phyloP scores from a whole-genome alignment of 768 basidiomycete species.

The Lactarius indigo region DNA sequence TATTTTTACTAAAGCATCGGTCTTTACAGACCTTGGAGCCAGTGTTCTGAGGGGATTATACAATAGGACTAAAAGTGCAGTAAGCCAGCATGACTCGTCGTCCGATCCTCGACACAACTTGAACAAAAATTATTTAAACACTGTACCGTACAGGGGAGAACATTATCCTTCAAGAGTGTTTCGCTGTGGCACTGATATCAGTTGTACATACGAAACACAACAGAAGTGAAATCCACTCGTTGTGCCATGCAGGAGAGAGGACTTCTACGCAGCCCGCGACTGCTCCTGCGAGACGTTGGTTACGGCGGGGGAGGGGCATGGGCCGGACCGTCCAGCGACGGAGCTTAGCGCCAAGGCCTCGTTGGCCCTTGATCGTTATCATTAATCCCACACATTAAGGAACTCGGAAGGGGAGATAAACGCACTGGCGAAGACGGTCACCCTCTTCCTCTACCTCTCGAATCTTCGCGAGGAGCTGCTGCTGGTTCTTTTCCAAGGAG shows the following conservation, averaged over 20 bases:
- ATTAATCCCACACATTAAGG: conserved; percentile 52
- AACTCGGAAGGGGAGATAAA: conserved; percentile 7
- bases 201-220: not conserved
- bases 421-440: conserved; percentile 65
- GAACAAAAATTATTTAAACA: not conserved
- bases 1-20: not conserved
- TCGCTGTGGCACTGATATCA: not conserved
- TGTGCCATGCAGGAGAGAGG: conserved; percentile 20
- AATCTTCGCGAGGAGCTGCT: conserved; percentile 69
- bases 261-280: conserved; percentile 29
- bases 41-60: not conserved
- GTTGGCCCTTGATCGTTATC: conserved; percentile 28
- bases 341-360: conserved; percentile 83
- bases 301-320: conserved; percentile 49
- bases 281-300: conserved; percentile 46
- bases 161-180: not conserved
- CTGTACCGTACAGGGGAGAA: not conserved
- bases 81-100: not conserved
- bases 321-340: conserved; percentile 65
- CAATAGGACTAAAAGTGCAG: not conserved
- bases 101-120: not conserved
- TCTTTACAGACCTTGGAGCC: not conserved
- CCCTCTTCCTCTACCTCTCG: conserved; percentile 79
- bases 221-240: not conserved
- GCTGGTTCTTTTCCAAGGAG: conserved; percentile 77